Conservation (phyloP, 306 rosid species). For the Comarum palustre region DNA sequence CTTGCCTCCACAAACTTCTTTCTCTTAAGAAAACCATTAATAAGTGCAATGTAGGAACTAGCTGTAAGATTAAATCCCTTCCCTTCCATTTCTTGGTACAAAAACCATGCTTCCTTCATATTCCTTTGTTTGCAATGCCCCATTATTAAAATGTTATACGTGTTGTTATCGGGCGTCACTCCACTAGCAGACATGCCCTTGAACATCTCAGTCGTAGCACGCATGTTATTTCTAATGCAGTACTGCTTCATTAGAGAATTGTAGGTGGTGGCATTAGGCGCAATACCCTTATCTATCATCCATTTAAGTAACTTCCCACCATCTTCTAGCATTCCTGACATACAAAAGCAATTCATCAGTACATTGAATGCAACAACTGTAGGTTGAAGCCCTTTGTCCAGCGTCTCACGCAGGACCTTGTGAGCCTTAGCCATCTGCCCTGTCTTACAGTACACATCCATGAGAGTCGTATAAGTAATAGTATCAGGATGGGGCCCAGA, state of each 20-base stretch:
- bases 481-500: slow-evolving; percentile 70
- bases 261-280: slow-evolving; percentile 70
- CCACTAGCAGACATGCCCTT: slow-evolving; percentile 60
- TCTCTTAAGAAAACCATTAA: slow-evolving; percentile 64
- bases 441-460: slow-evolving; percentile 76
- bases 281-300: slow-evolving; percentile 74
- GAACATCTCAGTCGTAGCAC: slow-evolving; percentile 49
- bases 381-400: slow-evolving; percentile 65
- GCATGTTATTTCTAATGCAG: slow-evolving; percentile 72
- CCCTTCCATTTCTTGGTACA: slow-evolving; percentile 62
- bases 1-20: slow-evolving; percentile 69
- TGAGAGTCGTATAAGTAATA: slow-evolving; percentile 77
- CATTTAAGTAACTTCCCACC: slow-evolving; percentile 69
- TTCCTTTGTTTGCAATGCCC: slow-evolving; percentile 86
- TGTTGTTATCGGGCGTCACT: slow-evolving; percentile 64
- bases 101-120: slow-evolving; percentile 81
- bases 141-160: slow-evolving; percentile 70
- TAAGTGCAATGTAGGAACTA: slow-evolving; percentile 61
- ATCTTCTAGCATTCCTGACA: slow-evolving; percentile 77
- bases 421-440: slow-evolving; percentile 75
- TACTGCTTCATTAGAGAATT: slow-evolving; percentile 86
- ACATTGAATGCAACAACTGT: slow-evolving; percentile 88
- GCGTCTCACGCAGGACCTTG: slow-evolving; percentile 58
- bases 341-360: slow-evolving; percentile 84
- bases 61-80: slow-evolving; percentile 57